These are phyloP conservation scores for Curvularia verruculosa DNA, from an alignment of 2,329 filamentous ascomycete genomes.

Conservation along the genomic window DNA sequence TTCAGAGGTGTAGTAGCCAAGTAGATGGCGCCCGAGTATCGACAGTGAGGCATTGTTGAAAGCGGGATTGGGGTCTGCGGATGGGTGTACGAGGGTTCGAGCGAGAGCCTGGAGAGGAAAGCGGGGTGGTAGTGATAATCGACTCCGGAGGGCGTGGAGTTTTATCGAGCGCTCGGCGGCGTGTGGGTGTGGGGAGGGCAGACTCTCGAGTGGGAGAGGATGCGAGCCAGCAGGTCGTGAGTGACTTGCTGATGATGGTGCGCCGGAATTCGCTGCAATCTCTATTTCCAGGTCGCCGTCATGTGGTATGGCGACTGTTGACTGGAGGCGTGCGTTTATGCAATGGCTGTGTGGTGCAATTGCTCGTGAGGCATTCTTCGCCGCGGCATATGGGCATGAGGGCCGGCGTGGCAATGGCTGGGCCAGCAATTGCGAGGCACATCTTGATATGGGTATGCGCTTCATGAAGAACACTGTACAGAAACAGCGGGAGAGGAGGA, in stretches of 20 bases:
- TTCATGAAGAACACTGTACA: conserved; percentile 56
- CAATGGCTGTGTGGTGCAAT: conserved; percentile 39
- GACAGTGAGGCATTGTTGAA: conserved; percentile 92
- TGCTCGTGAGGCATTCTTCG: conserved; percentile 29
- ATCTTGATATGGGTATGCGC: conserved; percentile 66
- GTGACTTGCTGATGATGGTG: conserved; percentile 8
- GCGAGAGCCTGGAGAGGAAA: conserved; percentile 87
- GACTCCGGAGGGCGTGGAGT: conserved; percentile 88
- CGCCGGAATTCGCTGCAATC: conserved; percentile 15
- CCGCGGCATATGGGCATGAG: conserved; percentile 41
- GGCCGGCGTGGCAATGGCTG: conserved; percentile 52
- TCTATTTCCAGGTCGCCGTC: conserved; percentile 21
- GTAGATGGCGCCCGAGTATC: conserved; percentile 78
- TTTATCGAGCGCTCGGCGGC: conserved; percentile 78
- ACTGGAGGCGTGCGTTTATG: conserved; percentile 36
- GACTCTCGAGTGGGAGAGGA: conserved; percentile 43
- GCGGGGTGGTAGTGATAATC: conserved; percentile 79
- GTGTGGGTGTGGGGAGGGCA: conserved; percentile 74
- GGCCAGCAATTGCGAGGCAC: conserved; percentile 65
- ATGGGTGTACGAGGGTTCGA: conserved; percentile 81
- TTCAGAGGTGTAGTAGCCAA: conserved; percentile 89
- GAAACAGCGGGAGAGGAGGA: conserved; percentile 13
- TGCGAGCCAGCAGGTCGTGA: conserved; percentile 10
- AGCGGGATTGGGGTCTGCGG: conserved; percentile 76
- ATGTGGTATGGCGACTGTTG: conserved; percentile 23